phyloP scores from a whole-genome alignment of 257 asterid species.

The Fraxinus anomala region DNA sequence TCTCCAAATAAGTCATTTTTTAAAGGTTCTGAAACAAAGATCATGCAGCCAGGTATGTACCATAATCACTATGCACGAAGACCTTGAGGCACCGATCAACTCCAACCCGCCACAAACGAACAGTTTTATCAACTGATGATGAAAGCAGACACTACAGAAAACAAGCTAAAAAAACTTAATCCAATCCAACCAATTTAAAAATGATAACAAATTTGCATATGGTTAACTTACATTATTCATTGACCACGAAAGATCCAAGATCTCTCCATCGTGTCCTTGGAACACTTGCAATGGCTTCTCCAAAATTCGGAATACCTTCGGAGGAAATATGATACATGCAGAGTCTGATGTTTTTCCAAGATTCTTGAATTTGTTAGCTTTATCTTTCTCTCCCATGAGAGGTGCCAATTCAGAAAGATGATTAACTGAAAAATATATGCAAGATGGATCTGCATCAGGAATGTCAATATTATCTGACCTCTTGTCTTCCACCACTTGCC shows the following conservation, averaged over 20 bases:
- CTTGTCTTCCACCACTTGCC: constrained; percentile 87
- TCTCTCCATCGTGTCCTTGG: constrained; percentile 67
- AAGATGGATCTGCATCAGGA: constrained; percentile 78
- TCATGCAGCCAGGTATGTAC: constrained; percentile 37
- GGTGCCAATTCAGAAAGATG: constrained; percentile 74
- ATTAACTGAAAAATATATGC: constrained; percentile 75
- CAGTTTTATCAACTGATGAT: constrained; percentile 85
- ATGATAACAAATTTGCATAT: background rate
- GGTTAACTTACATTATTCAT: constrained; percentile 62
- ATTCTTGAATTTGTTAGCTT: constrained; percentile 37
- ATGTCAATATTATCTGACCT: constrained; percentile 56
- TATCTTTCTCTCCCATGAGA: constrained; percentile 54
- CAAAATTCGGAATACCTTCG: constrained; percentile 64
- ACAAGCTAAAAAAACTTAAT: background rate
- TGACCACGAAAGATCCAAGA: constrained; percentile 90
- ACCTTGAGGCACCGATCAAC: constrained; percentile 67
- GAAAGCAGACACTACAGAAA: constrained; percentile 72
- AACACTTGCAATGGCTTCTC: constrained; percentile 80
- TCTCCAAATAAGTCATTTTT: background rate
- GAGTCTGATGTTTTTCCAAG: constrained; percentile 64
- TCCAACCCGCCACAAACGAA: constrained; percentile 90
- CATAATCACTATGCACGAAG: constrained; percentile 77
- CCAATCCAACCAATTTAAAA: background rate
- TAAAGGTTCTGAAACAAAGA: background rate
- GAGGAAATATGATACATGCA: constrained; percentile 83